Conservation (phyloP, 495 filamentous ascomycete species). For the Aspergillus heteromorphus region DNA sequence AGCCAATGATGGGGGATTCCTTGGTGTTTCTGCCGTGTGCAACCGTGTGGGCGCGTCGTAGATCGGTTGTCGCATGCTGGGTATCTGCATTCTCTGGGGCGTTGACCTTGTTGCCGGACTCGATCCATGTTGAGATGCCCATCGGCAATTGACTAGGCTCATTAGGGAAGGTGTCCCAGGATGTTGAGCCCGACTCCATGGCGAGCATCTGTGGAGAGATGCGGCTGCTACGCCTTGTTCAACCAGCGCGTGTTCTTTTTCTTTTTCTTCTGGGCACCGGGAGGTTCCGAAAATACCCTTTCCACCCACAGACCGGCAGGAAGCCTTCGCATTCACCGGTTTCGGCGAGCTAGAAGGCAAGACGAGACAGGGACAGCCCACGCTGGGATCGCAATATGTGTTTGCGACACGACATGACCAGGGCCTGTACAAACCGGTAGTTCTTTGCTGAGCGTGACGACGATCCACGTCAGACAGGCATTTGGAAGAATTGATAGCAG, state of each 20-base stretch:
- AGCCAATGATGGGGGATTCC: constrained; percentile 28
- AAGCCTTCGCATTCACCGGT: constrained; percentile 5
- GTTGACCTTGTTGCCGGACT: constrained; percentile 10
- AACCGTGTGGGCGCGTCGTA: constrained; percentile 43
- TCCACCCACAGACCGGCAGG: background rate
- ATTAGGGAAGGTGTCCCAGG: background rate
- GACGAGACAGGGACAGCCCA: constrained; percentile 21
- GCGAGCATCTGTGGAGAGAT: constrained; percentile 3
- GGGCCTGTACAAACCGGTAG: constrained; percentile 3
- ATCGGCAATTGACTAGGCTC: constrained; percentile 10
- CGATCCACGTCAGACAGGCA: background rate
- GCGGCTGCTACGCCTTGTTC: background rate
- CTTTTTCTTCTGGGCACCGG: no score
- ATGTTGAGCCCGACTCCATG: constrained; percentile 14
- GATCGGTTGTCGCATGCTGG: constrained; percentile 19
- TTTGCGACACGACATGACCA: constrained; percentile 32
- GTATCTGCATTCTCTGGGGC: constrained; percentile 11
- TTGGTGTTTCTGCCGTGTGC: constrained; percentile 28
- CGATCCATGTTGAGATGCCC: constrained; percentile 2
- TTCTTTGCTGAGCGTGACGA: constrained; percentile 7
- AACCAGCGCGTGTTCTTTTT: background rate
- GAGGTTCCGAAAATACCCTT: background rate
- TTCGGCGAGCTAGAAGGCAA: constrained; percentile 5
- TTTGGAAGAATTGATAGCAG: background rate
- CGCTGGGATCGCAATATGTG: constrained; percentile 24